These are phyloP conservation scores for Rusavskia elegans DNA, from an alignment of 495 filamentous ascomycete species.

Conservation along the genomic window DNA sequence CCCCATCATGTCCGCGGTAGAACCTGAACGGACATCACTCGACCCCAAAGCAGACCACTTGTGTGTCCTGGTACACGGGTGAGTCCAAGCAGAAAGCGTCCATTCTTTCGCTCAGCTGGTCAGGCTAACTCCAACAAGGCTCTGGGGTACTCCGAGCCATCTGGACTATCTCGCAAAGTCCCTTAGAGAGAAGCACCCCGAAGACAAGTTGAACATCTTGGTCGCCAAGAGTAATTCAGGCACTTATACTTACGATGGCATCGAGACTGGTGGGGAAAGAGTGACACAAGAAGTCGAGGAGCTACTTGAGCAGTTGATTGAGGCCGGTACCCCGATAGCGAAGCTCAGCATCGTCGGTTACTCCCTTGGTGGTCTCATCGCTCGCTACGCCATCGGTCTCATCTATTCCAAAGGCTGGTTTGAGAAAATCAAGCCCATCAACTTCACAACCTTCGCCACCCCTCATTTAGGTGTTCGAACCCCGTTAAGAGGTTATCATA, in stretches of 20 bases:
- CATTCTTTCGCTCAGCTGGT: not conserved
- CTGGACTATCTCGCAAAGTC: conserved; percentile 53
- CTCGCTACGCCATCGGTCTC: conserved; percentile 75
- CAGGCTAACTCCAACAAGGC: conserved; percentile 26
- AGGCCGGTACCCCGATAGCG: conserved; percentile 49
- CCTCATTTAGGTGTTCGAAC: conserved; percentile 79
- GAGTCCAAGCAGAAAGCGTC: conserved; percentile 14
- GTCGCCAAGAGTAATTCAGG: conserved; percentile 65
- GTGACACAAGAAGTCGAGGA: conserved; percentile 80
- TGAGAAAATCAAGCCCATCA: conserved; percentile 65
- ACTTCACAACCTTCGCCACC: conserved; percentile 84
- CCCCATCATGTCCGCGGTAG: not conserved
- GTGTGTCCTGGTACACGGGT: conserved; percentile 94
- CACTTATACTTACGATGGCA: conserved; percentile 83
- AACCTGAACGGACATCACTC: conserved; percentile 2
- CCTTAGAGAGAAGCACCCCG: conserved; percentile 46
- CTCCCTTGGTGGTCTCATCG: conserved; percentile 69
- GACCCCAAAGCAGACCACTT: conserved; percentile 46
- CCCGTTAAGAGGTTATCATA: conserved; percentile 49
- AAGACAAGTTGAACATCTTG: conserved; percentile 55
- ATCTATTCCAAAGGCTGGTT: conserved; percentile 66
- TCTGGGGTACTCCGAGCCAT: conserved; percentile 88
- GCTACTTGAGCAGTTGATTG: conserved; percentile 47
- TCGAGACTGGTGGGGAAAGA: conserved; percentile 80
- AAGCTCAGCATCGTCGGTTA: conserved; percentile 84